phyloP scores from a whole-genome alignment of 2,329 filamentous ascomycete genomes.

The Fusarium sp. region DNA sequence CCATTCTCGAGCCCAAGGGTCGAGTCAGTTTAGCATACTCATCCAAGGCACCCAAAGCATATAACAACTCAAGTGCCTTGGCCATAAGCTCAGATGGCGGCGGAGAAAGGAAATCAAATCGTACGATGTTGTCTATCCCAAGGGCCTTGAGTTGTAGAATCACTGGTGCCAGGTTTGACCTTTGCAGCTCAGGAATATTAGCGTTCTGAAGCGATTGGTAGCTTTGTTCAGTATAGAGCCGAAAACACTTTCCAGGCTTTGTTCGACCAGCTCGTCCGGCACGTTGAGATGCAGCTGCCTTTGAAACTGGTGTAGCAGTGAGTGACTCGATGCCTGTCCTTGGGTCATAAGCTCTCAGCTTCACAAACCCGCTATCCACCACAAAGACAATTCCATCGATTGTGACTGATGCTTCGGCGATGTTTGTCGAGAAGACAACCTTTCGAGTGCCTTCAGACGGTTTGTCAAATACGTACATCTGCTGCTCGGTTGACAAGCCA shows the following conservation, averaged over 20 bases:
- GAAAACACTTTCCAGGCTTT: constrained; percentile 91
- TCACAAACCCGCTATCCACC: constrained; percentile 90
- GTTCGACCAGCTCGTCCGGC: constrained; percentile 92
- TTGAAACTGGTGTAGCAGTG: constrained; percentile 84
- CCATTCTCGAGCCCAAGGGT: constrained; percentile 90
- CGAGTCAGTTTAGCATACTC: constrained; percentile 90
- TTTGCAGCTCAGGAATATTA: constrained; percentile 90
- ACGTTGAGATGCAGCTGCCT: constrained; percentile 91
- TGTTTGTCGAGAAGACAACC: constrained; percentile 94
- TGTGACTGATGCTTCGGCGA: constrained; percentile 95
- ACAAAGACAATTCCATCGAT: constrained; percentile 94
- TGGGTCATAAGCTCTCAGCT: constrained; percentile 87
- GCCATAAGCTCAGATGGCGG: constrained; percentile 88
- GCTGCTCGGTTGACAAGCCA: constrained; percentile 88
- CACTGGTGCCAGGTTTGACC: constrained; percentile 88
- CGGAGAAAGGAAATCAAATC: constrained; percentile 89
- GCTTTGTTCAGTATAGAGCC: constrained; percentile 85
- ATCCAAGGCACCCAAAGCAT: constrained; percentile 86
- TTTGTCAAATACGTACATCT: constrained; percentile 94
- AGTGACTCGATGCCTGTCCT: constrained; percentile 88
- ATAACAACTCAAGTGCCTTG: constrained; percentile 88
- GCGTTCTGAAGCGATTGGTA: constrained; percentile 75
- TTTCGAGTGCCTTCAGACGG: constrained; percentile 86
- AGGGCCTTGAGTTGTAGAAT: constrained; percentile 94
- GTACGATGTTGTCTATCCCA: constrained; percentile 92